Conservation (phyloP, 2,329 filamentous ascomycete genomes). For the Scedosporium dehoogii region DNA sequence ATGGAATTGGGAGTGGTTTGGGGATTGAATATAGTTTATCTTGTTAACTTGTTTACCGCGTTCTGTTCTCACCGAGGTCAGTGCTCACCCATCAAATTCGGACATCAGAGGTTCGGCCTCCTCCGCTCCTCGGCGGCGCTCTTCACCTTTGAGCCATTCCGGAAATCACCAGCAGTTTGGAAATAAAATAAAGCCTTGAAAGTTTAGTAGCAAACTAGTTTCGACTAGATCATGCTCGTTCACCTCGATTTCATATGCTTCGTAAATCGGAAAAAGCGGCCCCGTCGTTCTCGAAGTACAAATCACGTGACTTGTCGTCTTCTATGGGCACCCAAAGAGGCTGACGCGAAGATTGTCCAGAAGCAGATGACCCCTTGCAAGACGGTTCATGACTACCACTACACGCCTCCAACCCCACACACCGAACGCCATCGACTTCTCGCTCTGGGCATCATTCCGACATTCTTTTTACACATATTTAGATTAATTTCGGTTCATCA, state of each 20-base stretch:
- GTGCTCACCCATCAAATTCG: too few species aligned
- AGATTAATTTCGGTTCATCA: neutral
- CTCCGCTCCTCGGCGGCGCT: neutral
- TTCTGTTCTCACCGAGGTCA: too few species aligned
- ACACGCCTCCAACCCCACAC: constrained; percentile 6
- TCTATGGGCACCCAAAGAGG: constrained; percentile 1
- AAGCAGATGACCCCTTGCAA: constrained; percentile 1
- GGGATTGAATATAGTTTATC: neutral
- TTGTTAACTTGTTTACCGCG: too few species aligned
- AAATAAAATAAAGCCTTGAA: too few species aligned
- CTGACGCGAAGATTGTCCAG: constrained; percentile 5
- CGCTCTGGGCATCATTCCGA: constrained; percentile 6
- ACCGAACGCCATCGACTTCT: constrained; percentile 2
- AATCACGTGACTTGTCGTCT: neutral
- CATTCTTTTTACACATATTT: constrained; percentile 3
- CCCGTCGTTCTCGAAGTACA: neutral
- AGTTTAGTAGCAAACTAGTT: too few species aligned
- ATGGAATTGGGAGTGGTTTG: neutral
- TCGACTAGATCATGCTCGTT: neutral
- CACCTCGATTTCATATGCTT: neutral
- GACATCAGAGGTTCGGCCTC: too few species aligned
- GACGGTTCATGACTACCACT: constrained; percentile 6
- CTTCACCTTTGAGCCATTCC: neutral
- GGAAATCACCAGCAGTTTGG: neutral
- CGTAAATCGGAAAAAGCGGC: neutral